Evolutionary conservation across 2,329 filamentous ascomycete genomes (phyloP).

Genomic region (Calonectria pseudoreteaudii): DNA sequence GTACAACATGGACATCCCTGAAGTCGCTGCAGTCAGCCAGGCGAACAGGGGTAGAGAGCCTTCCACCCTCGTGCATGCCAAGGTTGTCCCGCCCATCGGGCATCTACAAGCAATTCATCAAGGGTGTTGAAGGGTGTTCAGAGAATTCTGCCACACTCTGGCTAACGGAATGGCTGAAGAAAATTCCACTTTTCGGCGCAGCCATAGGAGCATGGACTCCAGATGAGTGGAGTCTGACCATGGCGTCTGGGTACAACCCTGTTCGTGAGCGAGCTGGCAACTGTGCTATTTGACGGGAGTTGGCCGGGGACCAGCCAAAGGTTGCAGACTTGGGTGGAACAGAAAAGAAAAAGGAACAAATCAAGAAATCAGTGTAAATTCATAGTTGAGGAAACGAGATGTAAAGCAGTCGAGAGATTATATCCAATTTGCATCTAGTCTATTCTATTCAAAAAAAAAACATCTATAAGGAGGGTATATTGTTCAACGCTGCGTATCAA

Average conservation of each 20-base stretch:
- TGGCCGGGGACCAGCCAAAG: not conserved
- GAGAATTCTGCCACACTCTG: not conserved
- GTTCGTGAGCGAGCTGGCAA: not conserved
- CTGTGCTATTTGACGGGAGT: not conserved
- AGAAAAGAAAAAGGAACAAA: not conserved
- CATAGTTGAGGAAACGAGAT: too few relatives aligned
- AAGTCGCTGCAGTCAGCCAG: not conserved
- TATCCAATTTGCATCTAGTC: not conserved
- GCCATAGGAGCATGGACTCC: not conserved
- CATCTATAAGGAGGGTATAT: constrained; percentile 6
- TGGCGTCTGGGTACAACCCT: not conserved
- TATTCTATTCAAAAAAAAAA: not conserved
- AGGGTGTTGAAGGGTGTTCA: too few relatives aligned
- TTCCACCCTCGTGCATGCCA: not conserved
- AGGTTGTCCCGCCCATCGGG: too few relatives aligned
- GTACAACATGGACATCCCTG: not conserved
- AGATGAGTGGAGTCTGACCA: not conserved
- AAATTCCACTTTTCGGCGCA: not conserved
- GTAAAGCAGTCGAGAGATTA: not conserved
- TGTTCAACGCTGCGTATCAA: constrained; percentile 4
- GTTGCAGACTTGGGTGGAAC: too few relatives aligned
- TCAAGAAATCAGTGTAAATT: not conserved
- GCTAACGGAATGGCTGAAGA: not conserved
- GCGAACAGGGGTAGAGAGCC: not conserved
- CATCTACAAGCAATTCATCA: too few relatives aligned